These are phyloP conservation scores for Rhynchosporium secalis DNA, from an alignment of 2,329 filamentous ascomycete genomes.

Conservation along the genomic window DNA sequence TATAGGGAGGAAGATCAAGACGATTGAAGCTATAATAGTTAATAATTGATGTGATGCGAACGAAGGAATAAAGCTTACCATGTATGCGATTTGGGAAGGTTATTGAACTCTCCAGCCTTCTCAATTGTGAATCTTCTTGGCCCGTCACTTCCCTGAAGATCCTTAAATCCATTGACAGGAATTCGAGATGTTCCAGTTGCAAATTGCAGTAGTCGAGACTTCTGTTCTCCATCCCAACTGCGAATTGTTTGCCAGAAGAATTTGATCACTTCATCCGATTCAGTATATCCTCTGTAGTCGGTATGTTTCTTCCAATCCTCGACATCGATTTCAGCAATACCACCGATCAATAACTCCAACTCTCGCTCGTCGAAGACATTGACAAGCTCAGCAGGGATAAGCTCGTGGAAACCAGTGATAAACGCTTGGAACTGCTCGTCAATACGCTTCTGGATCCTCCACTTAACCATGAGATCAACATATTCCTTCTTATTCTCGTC, in stretches of 20 bases:
- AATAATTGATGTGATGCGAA: conserved; percentile 20
- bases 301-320: conserved; percentile 99
- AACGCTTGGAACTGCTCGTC: conserved; percentile 98
- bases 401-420: conserved; percentile 94
- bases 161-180: conserved; percentile 98
- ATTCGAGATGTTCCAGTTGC: conserved; percentile 97
- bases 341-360: conserved; percentile 91
- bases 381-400: conserved; percentile 93
- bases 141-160: conserved; percentile 94
- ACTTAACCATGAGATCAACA: conserved; percentile 97
- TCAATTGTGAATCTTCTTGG: conserved; percentile 96
- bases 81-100: conserved; percentile 95
- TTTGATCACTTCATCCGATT: conserved; percentile 94
- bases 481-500: conserved; percentile 99
- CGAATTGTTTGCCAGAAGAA: conserved; percentile 99
- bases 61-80: conserved; percentile 63
- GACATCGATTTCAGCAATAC: conserved; percentile 99
- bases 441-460: conserved; percentile 98
- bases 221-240: conserved; percentile 97
- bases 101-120: conserved; percentile 87
- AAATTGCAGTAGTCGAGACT: conserved; percentile 93
- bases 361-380: conserved; percentile 99
- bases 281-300: conserved; percentile 97
- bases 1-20: conserved; percentile 91
- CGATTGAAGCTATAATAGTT: conserved; percentile 78